These are phyloP conservation scores for Globisporangium irregulare DNA, from an alignment of 352 stramenopile species.

Conservation along the genomic window DNA sequence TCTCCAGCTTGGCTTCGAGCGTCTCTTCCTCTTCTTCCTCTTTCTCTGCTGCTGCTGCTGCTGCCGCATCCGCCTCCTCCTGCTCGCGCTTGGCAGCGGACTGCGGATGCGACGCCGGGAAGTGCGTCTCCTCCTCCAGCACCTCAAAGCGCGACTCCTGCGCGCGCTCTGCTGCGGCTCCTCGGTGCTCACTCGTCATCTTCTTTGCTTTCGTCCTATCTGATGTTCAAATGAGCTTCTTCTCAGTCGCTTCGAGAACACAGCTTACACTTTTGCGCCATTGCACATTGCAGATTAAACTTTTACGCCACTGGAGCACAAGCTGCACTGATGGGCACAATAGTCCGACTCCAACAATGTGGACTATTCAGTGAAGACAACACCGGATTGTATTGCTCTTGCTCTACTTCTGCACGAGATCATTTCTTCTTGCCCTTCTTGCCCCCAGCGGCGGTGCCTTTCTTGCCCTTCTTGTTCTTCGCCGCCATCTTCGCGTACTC, in stretches of 20 bases:
- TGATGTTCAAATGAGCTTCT: neutral
- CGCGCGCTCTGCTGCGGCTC: neutral
- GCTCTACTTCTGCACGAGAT: neutral
- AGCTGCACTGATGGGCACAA: too few species aligned
- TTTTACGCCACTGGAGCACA: too few species aligned
- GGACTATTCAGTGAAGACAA: neutral
- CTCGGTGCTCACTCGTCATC: slow-evolving; percentile 13
- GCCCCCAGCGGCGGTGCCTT: slow-evolving; percentile 31
- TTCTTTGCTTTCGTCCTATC: neutral
- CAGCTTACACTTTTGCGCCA: too few species aligned
- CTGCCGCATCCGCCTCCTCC: slow-evolving; percentile 18
- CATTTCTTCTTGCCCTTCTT: slow-evolving; percentile 42
- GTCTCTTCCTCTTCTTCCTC: slow-evolving; percentile 45
- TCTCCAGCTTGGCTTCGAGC: slow-evolving; percentile 62
- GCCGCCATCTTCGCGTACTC: slow-evolving; percentile 72
- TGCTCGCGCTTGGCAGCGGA: slow-evolving; percentile 8
- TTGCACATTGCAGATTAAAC: too few species aligned
- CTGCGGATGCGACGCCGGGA: slow-evolving; percentile 37
- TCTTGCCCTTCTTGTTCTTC: slow-evolving; percentile 85
- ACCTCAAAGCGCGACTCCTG: slow-evolving; percentile 73
- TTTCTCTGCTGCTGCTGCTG: slow-evolving; percentile 6
- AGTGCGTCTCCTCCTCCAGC: slow-evolving; percentile 85
- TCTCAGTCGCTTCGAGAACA: neutral
- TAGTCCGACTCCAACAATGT: too few species aligned
- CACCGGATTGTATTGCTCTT: neutral